These are phyloP conservation scores for Trypanosoma melophagium DNA, from an alignment of 208 protist species.

Conservation along the genomic window DNA sequence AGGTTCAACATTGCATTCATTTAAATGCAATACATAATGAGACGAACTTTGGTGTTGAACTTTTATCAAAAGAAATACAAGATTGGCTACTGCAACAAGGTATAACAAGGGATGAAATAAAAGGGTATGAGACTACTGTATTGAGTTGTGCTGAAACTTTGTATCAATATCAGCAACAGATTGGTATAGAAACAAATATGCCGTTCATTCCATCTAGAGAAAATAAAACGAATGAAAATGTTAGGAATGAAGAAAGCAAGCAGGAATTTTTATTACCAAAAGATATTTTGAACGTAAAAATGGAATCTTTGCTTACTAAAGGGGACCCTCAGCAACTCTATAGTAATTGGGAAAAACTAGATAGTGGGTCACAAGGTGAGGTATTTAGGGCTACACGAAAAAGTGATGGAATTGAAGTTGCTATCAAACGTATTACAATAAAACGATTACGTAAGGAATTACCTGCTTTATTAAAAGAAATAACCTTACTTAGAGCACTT, in stretches of 20 bases:
- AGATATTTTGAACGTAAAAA: not conserved
- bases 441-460: slow-evolving; percentile 10
- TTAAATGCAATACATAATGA: not conserved
- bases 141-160: slow-evolving; percentile 9
- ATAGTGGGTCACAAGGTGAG: slow-evolving; percentile 43
- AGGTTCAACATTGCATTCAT: slow-evolving; percentile 10
- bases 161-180: not conserved
- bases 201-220: slow-evolving; percentile 3
- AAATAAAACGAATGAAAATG: not conserved
- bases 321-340: slow-evolving; percentile 38
- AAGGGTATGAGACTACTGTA: not conserved
- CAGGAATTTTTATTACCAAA: not conserved
- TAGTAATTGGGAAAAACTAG: slow-evolving; percentile 35
- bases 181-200: not conserved
- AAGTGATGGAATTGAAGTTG: slow-evolving; percentile 22
- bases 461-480: slow-evolving; percentile 37
- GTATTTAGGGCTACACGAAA: slow-evolving; percentile 42
- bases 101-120: slow-evolving; percentile 1
- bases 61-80: slow-evolving; percentile 2
- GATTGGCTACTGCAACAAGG: slow-evolving; percentile 17
- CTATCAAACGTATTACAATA: slow-evolving; percentile 46
- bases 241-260: not conserved
- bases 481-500: slow-evolving; percentile 36
- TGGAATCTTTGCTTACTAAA: slow-evolving; percentile 32
- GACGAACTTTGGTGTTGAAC: slow-evolving; percentile 14